These are phyloP conservation scores for Sarocladium brachiariae DNA, from an alignment of 2,329 filamentous ascomycete species.

Conservation along the genomic window DNA sequence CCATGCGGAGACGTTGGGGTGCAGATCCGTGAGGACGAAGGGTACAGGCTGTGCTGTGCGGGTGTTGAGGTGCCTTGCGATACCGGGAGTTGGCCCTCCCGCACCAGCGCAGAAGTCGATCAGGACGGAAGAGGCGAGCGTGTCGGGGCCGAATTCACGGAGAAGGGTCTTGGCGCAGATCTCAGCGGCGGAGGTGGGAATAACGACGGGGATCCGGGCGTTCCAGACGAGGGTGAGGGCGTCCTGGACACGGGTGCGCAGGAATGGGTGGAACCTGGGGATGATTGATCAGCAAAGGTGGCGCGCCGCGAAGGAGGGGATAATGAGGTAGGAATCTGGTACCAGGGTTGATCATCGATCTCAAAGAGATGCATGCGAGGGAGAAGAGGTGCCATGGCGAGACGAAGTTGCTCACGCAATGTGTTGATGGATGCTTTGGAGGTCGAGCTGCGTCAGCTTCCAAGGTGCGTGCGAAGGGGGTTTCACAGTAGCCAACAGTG, in stretches of 20 bases:
- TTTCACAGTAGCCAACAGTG: too few species aligned
- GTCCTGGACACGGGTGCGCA: constrained; percentile 58
- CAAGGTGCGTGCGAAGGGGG: too few species aligned
- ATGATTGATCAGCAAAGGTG: background rate
- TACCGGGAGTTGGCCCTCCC: constrained; percentile 61
- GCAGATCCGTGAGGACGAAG: constrained; percentile 61
- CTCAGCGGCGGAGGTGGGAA: constrained; percentile 50
- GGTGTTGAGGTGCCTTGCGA: constrained; percentile 53
- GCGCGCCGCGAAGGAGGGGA: constrained; percentile 8
- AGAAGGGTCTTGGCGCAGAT: constrained; percentile 53
- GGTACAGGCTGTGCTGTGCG: constrained; percentile 32
- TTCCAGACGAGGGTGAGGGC: constrained; percentile 60
- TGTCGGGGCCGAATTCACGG: constrained; percentile 36
- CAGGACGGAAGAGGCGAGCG: constrained; percentile 49
- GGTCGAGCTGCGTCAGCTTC: too few species aligned
- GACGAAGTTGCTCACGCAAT: background rate
- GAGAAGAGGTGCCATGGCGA: constrained; percentile 40
- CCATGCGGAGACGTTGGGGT: constrained; percentile 58
- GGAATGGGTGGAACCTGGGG: constrained; percentile 56
- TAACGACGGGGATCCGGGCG: constrained; percentile 52
- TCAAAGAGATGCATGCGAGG: constrained; percentile 57
- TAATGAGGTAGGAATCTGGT: constrained; percentile 12
- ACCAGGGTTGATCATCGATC: constrained; percentile 63
- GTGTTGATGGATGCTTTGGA: background rate
- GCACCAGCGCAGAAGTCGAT: constrained; percentile 73